Evolutionary conservation across 768 basidiomycete genomes (phyloP), one percentile per base, ranked within the genome.

Genomic region (Floccularia luteovirens): DNA sequence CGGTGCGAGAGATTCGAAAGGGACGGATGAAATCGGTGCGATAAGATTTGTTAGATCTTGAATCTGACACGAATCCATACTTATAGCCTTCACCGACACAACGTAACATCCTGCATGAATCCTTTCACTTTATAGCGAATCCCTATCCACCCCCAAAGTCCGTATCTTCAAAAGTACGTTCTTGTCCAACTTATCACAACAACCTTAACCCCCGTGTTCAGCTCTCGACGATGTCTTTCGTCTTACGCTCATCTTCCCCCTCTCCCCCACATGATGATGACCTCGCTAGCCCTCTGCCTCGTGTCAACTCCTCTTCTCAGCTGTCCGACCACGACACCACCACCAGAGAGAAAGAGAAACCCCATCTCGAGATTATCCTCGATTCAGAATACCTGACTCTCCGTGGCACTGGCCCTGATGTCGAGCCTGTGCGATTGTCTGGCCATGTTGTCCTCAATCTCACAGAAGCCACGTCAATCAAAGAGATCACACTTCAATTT

Each of bases 401-500:
- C 52, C 74, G 79, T 46, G 90, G 91, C 34, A 78, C 79, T 5
- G 89, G 90, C 24, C 74, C 72, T 49, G 90, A 94, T 47, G 79
- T 90, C 45, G 86, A 92, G 51, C 82, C 92, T 5, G 77, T 80
- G 5, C 63, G 77, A 12, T 79, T 97, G 47, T 80, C 79, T 31
- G 94, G 94, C 3, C 73, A 82, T 53, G 76, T 98, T 50, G 73
- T 80, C 6, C 69, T 98, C 48, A 72, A 81, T 58, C 75, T 98
- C 31, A 66, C 72, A 2, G 90, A 97, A 62, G 68, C 85, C 14
- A 92, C 86, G 0, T 78, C 89, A 39, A 77, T 88, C 60, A 87
- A 81, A 54, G 83, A 90, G 59, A 79, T 90, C 43, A 88, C 76
- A 2, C 77, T 97, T 41, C 78, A 82, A 45, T 87, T 96, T 55